A percentile compares a stretch with the other conserved stretches of the same genome.
These are phyloP conservation scores for Oryza longistaminata DNA, from an alignment of 176 grass and related monocot genomes.

Conservation along the genomic window DNA sequence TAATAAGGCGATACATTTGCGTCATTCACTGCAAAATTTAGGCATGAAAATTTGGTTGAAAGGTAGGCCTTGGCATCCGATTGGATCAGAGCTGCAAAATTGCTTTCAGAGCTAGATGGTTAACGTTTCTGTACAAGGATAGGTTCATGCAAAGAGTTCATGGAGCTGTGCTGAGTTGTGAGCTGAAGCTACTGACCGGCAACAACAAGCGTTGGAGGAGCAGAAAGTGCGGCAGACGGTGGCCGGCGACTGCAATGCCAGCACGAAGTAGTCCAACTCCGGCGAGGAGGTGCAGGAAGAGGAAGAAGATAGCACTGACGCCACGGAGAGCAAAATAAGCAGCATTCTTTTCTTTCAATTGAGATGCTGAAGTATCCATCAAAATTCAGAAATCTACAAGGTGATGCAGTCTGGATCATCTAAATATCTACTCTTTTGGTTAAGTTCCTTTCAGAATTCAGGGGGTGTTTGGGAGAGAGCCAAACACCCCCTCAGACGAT, in stretches of 20 bases:
- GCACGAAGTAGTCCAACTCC: background rate
- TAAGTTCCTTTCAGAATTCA: background rate
- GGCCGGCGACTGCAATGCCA: constrained; percentile 9
- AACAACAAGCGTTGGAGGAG: too few relatives aligned
- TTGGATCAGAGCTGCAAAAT: too few relatives aligned
- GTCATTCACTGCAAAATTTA: background rate
- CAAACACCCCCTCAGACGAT: too few relatives aligned
- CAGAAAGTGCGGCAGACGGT: background rate
- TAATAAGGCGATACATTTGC: background rate
- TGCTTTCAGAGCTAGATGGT: too few relatives aligned
- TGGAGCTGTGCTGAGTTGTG: too few relatives aligned
- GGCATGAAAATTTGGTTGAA: background rate
- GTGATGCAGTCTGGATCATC: too few relatives aligned
- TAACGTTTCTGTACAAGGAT: too few relatives aligned
- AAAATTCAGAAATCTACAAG: background rate
- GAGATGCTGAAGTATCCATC: background rate
- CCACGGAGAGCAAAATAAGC: background rate
- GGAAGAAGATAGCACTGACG: background rate
- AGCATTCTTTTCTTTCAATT: too few relatives aligned
- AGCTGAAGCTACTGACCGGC: too few relatives aligned
- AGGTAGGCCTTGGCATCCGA: background rate
- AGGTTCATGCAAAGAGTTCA: too few relatives aligned
- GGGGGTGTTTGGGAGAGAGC: too few relatives aligned
- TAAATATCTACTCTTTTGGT: background rate
- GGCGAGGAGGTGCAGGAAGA: background rate